These are phyloP conservation scores for Salix arbutifolia DNA, from an alignment of 345 rosid genomes.

Conservation along the genomic window DNA sequence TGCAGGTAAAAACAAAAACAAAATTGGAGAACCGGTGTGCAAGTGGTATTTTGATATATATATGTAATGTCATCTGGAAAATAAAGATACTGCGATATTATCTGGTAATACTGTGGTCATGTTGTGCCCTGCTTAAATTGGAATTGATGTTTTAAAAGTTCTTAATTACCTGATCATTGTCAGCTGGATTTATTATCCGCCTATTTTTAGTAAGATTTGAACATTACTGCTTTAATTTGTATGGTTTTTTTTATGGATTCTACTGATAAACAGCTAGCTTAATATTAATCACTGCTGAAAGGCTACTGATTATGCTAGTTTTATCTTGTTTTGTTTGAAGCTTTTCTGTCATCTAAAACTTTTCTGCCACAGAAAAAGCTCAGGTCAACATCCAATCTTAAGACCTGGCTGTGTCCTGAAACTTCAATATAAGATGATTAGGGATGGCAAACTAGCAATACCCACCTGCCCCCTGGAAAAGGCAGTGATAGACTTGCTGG, in stretches of 20 bases:
- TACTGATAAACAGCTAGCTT: neutral
- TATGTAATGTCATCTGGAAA: neutral
- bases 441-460: neutral
- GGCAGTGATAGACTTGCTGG: neutral
- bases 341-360: neutral
- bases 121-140: neutral
- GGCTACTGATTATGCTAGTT: slow-evolving; percentile 13
- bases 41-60: neutral
- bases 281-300: neutral
- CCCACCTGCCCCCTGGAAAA: neutral
- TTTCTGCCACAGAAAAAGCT: neutral
- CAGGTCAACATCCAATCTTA: neutral
- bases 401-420: too few species aligned
- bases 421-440: too few species aligned
- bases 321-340: neutral
- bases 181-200: neutral
- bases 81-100: neutral
- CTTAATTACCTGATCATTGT: neutral
- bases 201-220: neutral
- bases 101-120: neutral
- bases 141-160: neutral
- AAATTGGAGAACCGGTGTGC: neutral
- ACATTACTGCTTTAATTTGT: neutral
- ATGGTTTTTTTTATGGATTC: neutral
- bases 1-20: slow-evolving; percentile 23